Evolutionary conservation across 192 early-diverging fungal genomes (phyloP).

Genomic region (Coemansia furcata): DNA sequence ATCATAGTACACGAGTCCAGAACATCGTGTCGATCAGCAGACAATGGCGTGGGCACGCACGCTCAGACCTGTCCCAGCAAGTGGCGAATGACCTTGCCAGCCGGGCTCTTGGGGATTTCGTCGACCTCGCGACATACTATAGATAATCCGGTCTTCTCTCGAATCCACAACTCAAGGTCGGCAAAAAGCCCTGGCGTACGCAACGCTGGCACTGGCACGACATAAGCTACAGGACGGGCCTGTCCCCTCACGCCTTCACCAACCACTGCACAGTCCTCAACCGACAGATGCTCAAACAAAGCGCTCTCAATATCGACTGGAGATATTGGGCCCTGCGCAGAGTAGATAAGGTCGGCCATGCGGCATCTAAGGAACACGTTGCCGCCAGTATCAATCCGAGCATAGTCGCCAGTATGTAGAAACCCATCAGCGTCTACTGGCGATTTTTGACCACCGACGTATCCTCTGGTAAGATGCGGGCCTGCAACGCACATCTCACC

Average conservation of each 20-base stretch:
- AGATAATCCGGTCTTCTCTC: neutral
- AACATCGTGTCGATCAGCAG: neutral
- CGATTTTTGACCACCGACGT: conserved; percentile 67
- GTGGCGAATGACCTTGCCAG: conserved; percentile 33
- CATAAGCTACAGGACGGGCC: conserved; percentile 10
- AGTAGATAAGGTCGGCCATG: conserved; percentile 83
- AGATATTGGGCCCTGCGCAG: conserved; percentile 64
- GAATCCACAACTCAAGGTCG: conserved; percentile 14
- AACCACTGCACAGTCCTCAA: conserved; percentile 67
- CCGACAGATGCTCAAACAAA: conserved; percentile 58
- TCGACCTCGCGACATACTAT: conserved; percentile 14
- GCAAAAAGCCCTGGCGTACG: neutral
- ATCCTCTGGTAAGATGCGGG: conserved; percentile 82
- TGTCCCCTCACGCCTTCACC: conserved; percentile 26
- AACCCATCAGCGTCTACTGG: conserved; percentile 71
- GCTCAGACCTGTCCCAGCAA: neutral
- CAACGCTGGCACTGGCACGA: conserved; percentile 9
- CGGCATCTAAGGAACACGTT: conserved; percentile 65
- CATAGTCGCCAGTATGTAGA: conserved; percentile 80
- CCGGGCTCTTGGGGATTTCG: conserved; percentile 23
- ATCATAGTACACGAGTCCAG: neutral
- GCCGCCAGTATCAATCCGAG: conserved; percentile 58
- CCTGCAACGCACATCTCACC: conserved; percentile 85
- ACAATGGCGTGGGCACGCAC: neutral
- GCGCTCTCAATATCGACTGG: conserved; percentile 79